Conservation (phyloP, 2,329 filamentous ascomycete species). For the Sarocladium brachiariae region DNA sequence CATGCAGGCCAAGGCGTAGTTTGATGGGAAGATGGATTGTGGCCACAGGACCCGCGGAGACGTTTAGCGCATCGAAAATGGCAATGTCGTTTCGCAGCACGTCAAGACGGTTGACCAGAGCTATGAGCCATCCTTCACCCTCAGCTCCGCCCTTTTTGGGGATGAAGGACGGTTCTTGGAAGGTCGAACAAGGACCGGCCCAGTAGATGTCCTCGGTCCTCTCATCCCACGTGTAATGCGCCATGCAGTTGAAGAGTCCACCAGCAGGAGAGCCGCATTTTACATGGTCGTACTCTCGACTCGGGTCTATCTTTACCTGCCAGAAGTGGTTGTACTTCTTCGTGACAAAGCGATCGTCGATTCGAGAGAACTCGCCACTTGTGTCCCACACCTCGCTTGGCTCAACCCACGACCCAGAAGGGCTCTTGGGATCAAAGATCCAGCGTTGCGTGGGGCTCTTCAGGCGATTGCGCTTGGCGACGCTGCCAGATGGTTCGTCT, state of each 20-base stretch:
- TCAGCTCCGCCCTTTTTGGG: neutral
- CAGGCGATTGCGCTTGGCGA: constrained; percentile 10
- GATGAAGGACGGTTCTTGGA: neutral
- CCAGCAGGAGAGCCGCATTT: neutral
- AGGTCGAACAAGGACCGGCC: constrained; percentile 4
- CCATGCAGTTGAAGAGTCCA: neutral
- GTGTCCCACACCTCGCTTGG: constrained; percentile 1
- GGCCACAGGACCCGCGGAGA: neutral
- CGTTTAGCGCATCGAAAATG: neutral
- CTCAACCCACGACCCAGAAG: neutral
- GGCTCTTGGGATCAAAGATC: constrained; percentile 10
- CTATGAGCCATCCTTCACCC: neutral
- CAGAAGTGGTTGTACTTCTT: constrained; percentile 7
- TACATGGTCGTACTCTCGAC: neutral
- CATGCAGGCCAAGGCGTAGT: neutral
- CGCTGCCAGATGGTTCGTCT: constrained; percentile 13
- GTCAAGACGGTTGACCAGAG: neutral
- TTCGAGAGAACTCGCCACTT: constrained; percentile 1
- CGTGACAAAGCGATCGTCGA: neutral
- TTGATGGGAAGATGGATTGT: neutral
- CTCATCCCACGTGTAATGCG: neutral
- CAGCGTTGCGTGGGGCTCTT: constrained; percentile 11
- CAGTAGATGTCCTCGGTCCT: neutral
- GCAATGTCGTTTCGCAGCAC: neutral
- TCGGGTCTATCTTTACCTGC: neutral